Evolutionary conservation across 1,284 basidiomycete genomes (phyloP).

Genomic region (Exsudoporus floridanus): DNA sequence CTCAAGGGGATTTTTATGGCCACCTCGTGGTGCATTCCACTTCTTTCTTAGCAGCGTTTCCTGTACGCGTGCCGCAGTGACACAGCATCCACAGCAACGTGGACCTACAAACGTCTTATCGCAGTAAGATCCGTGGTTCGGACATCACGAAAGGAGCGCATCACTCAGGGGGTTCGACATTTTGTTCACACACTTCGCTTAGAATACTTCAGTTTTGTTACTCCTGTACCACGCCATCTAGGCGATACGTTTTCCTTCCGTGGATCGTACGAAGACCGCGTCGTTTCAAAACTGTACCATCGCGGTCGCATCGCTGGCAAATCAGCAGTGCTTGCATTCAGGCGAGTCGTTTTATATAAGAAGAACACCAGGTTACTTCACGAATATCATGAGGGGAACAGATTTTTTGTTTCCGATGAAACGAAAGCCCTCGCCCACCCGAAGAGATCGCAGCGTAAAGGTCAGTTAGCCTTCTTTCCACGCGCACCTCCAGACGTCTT

Average conservation of each 20-base stretch:
- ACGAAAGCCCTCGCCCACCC: neutral
- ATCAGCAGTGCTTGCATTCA: constrained; percentile 11
- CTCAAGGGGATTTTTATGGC: constrained; percentile 8
- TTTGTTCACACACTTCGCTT: neutral
- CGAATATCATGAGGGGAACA: neutral
- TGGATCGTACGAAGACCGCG: constrained; percentile 6
- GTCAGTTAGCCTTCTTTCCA: neutral
- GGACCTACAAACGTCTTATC: constrained; percentile 27
- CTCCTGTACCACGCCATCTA: neutral
- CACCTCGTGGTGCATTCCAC: constrained; percentile 9
- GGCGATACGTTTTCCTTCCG: constrained; percentile 5
- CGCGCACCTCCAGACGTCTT: neutral
- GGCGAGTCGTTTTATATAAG: neutral
- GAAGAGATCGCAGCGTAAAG: neutral
- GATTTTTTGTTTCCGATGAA: neutral
- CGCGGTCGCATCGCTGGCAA: constrained; percentile 15
- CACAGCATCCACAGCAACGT: constrained; percentile 23
- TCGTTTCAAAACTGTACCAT: neutral
- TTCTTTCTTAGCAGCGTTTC: neutral
- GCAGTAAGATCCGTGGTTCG: constrained; percentile 8
- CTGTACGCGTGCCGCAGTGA: neutral
- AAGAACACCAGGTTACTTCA: constrained; percentile 27
- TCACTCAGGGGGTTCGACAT: neutral
- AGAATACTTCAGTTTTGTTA: too few relatives aligned
- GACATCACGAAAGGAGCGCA: neutral